Evolutionary conservation across 2,329 filamentous ascomycete genomes (phyloP).

Genomic region (Aureobasidium sp.): DNA sequence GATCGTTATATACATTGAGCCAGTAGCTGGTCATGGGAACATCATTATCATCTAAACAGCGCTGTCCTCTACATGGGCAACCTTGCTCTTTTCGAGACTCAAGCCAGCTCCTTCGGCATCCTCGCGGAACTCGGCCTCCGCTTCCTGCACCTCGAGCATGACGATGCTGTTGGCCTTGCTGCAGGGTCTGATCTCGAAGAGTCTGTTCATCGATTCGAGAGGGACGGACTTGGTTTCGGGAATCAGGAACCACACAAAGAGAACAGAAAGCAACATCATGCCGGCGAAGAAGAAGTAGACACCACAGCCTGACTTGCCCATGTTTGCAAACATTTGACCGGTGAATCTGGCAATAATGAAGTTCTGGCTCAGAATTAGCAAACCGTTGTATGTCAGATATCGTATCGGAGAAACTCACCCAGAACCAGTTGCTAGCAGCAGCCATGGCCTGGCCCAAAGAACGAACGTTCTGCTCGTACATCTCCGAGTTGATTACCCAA

Average conservation of each 20-base stretch:
- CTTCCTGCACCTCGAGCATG: slow-evolving; percentile 23
- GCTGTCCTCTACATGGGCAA: neutral
- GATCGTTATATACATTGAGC: neutral
- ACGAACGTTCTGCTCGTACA: slow-evolving; percentile 35
- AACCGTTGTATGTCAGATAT: neutral
- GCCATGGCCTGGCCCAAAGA: slow-evolving; percentile 27
- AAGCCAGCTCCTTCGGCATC: slow-evolving; percentile 7
- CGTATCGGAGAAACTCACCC: neutral
- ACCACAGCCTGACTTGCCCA: slow-evolving; percentile 32
- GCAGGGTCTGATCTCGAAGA: slow-evolving; percentile 37
- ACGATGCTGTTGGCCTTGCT: slow-evolving; percentile 32
- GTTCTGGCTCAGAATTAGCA: neutral
- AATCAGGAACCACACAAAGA: slow-evolving; percentile 38
- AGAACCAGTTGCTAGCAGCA: slow-evolving; percentile 27
- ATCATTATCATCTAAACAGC: neutral
- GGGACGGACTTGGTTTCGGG: slow-evolving; percentile 38
- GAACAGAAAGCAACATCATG: slow-evolving; percentile 36
- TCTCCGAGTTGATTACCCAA: slow-evolving; percentile 40
- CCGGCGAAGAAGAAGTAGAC: slow-evolving; percentile 39
- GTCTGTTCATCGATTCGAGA: slow-evolving; percentile 38
- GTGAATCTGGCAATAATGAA: slow-evolving; percentile 33
- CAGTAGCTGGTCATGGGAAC: neutral
- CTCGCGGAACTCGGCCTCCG: slow-evolving; percentile 5
- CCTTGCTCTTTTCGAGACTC: slow-evolving; percentile 2
- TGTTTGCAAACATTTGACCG: slow-evolving; percentile 42